A percentile compares a stretch with the other conserved stretches of the same genome.
Evolutionary conservation across 2,329 filamentous ascomycete genomes (phyloP).

Genomic region (Neopestalotiopsis clavispora): DNA sequence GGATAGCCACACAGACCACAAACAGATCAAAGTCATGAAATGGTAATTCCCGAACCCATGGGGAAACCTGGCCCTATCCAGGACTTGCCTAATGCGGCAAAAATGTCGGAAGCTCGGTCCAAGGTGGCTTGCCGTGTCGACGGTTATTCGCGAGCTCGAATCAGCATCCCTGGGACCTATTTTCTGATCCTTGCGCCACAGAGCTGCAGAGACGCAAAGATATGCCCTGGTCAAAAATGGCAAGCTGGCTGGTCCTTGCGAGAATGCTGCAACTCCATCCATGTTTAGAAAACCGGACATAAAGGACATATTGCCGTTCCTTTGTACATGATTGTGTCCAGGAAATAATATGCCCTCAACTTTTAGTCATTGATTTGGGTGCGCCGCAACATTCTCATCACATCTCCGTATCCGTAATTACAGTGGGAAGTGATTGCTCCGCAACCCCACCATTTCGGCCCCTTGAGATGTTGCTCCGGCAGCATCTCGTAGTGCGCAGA

Average conservation of each 20-base stretch:
- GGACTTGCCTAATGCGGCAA: slow-evolving; percentile 13
- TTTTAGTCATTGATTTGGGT: neutral
- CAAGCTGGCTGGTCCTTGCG: neutral
- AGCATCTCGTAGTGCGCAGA: neutral
- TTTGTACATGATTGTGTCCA: neutral
- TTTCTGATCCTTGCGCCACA: neutral
- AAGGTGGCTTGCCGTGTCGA: neutral
- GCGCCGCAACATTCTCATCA: neutral
- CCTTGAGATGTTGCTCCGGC: neutral
- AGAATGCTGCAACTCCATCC: neutral
- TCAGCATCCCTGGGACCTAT: neutral
- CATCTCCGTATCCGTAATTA: neutral
- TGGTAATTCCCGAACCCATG: slow-evolving; percentile 1
- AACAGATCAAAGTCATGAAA: neutral
- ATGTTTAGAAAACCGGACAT: neutral
- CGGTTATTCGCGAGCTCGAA: slow-evolving; percentile 1
- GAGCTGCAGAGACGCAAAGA: neutral
- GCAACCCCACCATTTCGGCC: neutral
- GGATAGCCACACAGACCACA: neutral
- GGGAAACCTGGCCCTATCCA: neutral
- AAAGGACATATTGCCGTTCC: neutral
- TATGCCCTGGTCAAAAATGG: neutral
- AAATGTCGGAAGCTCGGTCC: slow-evolving; percentile 4
- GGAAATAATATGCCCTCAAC: neutral
- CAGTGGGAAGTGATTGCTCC: neutral